These are phyloP conservation scores for Ophiostoma himal-ulmi DNA, from an alignment of 2,329 filamentous ascomycete species.

Conservation along the genomic window DNA sequence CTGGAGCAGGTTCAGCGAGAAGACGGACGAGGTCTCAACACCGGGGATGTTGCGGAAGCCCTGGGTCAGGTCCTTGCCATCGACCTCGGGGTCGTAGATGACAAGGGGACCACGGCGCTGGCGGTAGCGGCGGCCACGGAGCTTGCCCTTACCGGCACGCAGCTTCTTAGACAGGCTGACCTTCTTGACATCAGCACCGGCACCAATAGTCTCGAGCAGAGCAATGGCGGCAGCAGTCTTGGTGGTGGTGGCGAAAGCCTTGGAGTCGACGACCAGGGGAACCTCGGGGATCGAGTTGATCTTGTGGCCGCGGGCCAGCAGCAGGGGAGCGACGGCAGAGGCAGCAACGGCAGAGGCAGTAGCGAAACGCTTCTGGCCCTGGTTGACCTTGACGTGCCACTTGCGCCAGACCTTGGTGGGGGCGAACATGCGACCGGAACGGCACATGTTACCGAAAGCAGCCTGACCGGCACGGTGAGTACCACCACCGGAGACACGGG, in stretches of 20 bases:
- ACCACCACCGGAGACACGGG: slow-evolving; percentile 99
- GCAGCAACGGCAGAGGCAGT: slow-evolving; percentile 95
- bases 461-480: slow-evolving; percentile 99
- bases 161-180: slow-evolving; percentile 95
- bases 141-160: slow-evolving; percentile 97
- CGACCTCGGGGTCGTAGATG: slow-evolving; percentile 92
- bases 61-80: slow-evolving; percentile 87
- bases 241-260: slow-evolving; percentile 75
- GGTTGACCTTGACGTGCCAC: slow-evolving; percentile 99
- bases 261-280: slow-evolving; percentile 90
- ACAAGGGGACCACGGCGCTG: slow-evolving; percentile 97
- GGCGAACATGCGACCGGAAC: slow-evolving; percentile 99
- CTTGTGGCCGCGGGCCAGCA: slow-evolving; percentile 95
- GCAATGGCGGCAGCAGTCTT: slow-evolving; percentile 84
- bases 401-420: slow-evolving; percentile 99
- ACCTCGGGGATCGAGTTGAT: slow-evolving; percentile 90
- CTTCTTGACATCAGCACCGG: slow-evolving; percentile 86
- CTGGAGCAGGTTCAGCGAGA: slow-evolving; percentile 95
- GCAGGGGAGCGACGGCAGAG: slow-evolving; percentile 87
- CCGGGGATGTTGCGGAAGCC: slow-evolving; percentile 99
- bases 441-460: slow-evolving; percentile 99
- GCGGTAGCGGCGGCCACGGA: slow-evolving; percentile 91
- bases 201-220: slow-evolving; percentile 87
- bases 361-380: slow-evolving; percentile 98
- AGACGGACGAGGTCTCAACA: slow-evolving; percentile 93